Percentiles rank a stretch among this genome's conserved stretches.
Evolutionary conservation across 257 asterid species (phyloP).

Genomic region (Handroanthus guayacan): DNA sequence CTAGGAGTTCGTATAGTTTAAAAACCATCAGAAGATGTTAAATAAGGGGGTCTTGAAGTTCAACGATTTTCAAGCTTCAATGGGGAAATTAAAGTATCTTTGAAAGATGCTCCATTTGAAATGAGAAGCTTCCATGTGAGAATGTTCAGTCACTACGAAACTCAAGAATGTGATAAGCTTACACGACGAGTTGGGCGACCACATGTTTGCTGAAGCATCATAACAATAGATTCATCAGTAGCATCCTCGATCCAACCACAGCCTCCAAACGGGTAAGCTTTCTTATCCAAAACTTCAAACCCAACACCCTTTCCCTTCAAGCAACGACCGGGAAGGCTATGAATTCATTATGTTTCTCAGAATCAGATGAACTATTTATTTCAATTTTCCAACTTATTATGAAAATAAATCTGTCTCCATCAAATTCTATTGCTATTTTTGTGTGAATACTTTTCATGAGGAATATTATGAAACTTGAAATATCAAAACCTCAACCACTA

Average conservation of each 20-base stretch:
- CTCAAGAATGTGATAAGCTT: not conserved
- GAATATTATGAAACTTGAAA: constrained; percentile 26
- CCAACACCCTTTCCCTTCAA: constrained; percentile 80
- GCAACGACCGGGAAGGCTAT: constrained; percentile 62
- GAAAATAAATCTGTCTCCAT: not conserved
- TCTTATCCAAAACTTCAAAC: constrained; percentile 74
- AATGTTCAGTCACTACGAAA: no score
- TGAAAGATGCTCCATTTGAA: constrained; percentile 4
- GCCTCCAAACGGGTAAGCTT: constrained; percentile 79
- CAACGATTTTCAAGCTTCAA: constrained; percentile 19
- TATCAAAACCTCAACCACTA: not conserved
- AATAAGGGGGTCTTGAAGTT: not conserved
- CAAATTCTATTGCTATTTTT: not conserved
- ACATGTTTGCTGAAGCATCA: constrained; percentile 59
- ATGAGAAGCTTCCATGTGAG: no score
- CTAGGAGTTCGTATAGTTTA: not conserved
- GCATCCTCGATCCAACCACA: constrained; percentile 87
- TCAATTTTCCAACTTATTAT: constrained; percentile 8
- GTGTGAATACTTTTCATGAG: constrained; percentile 1
- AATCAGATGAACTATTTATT: not conserved
- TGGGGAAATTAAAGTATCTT: not conserved
- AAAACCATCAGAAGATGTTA: constrained; percentile 9
- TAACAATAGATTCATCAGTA: constrained; percentile 67
- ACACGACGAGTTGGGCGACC: constrained; percentile 40
- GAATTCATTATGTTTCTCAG: no score